Evolutionary conservation across 73 alveolate species (phyloP), one percentile per base, ranked within the genome.

Genomic region (Paramecium sexaurelia): DNA sequence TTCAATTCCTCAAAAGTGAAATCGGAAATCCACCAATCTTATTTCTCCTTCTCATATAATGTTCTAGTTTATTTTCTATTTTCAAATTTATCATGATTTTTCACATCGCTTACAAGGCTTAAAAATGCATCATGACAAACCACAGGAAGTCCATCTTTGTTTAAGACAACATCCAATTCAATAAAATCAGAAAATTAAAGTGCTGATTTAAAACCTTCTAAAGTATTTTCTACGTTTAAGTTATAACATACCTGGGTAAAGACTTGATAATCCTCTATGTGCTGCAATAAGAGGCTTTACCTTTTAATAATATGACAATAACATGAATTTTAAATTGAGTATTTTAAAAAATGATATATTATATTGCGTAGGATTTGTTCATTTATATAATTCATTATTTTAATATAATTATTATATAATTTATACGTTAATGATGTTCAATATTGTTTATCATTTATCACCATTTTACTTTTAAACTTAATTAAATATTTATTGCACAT

Each of bases 1-100:
- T 78, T 78, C 47, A 78, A 45, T 40, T 78, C 90, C 22, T 39
- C 36, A 37, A 41, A 26, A 40, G 90, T 78, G 55, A 78, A 78
- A 45, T 78, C 90, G 24, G 35, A 40, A 24, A 78, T 45, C 90
- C 90, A 78, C 90, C 90, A 78, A 45, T 78, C 90, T 43, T 19
- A 56, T 78, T 78, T 78, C 19, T 41, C 29, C 41, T 78, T 43
- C 11, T 33, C 71, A 3, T 78, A 19, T 5, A 41, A 5, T 5
- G 4, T 43, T 78, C 75, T 37, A 9, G 40, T 9, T 20, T 19
- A 9, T 15, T 41, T 41, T 78, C 90, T 20, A 24, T 39, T 17
- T 41, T 41, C 43, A 78, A 40, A 78, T 22, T 78, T 39, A 22
- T 8, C 5, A 29, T 78, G 43, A 24, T 78, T 26, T 78, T 22